Evolutionary conservation across 352 stramenopile species (phyloP).

Genomic region (Plasmopara viticola): DNA sequence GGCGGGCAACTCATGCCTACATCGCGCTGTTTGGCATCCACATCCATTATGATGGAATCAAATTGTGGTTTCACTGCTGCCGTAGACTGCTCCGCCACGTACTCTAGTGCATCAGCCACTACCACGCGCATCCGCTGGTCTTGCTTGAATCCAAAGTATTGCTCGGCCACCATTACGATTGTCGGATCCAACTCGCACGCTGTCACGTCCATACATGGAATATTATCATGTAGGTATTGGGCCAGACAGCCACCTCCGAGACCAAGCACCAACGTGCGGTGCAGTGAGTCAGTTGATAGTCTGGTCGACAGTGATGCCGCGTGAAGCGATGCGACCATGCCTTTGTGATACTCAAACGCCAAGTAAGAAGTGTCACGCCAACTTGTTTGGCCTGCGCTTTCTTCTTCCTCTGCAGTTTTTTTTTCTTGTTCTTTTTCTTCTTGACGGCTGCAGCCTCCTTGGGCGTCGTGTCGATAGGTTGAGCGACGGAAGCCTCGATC

Average conservation of each 20-base stretch:
- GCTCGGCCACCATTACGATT: slow-evolving; percentile 52
- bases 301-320: slow-evolving; percentile 25
- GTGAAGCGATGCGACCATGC: slow-evolving; percentile 59
- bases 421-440: slow-evolving; percentile 58
- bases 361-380: slow-evolving; percentile 51
- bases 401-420: slow-evolving; percentile 55
- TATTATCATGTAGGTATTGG: slow-evolving; percentile 55
- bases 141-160: slow-evolving; percentile 62
- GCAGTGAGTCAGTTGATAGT: slow-evolving; percentile 9
- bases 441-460: slow-evolving; percentile 27
- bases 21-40: slow-evolving; percentile 67
- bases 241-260: slow-evolving; percentile 65
- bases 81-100: slow-evolving; percentile 27
- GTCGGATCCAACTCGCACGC: slow-evolving; percentile 60
- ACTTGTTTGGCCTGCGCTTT: slow-evolving; percentile 20
- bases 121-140: slow-evolving; percentile 38
- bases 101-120: slow-evolving; percentile 44
- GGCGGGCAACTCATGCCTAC: slow-evolving; percentile 67
- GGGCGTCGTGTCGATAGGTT: slow-evolving; percentile 18
- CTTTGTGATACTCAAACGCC: slow-evolving; percentile 74
- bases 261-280: slow-evolving; percentile 53
- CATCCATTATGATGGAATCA: slow-evolving; percentile 68
- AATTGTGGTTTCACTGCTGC: slow-evolving; percentile 17
- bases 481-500: slow-evolving; percentile 7
- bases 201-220: slow-evolving; percentile 42